Evolutionary conservation across 1,284 basidiomycete genomes (phyloP).

Genomic region (Vanrija pseudolonga): DNA sequence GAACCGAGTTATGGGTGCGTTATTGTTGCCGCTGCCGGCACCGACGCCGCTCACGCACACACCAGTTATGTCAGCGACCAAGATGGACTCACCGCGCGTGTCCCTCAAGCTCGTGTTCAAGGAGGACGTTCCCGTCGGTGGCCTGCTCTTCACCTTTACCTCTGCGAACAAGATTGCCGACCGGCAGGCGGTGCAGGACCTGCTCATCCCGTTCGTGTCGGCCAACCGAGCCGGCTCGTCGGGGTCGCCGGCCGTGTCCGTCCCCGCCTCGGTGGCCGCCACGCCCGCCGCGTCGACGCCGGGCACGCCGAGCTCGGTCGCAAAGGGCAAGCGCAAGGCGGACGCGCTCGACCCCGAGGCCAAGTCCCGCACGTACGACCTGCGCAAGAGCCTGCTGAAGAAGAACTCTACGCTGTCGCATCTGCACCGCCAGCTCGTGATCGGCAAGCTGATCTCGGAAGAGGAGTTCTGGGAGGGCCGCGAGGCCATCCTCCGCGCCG

Average conservation of each 20-base stretch:
- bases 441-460: conserved; percentile 78
- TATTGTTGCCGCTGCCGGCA: not conserved
- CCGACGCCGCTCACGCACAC: not conserved
- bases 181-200: conserved; percentile 42
- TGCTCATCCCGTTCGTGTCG: conserved; percentile 43
- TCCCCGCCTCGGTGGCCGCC: not conserved
- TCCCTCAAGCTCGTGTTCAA: conserved; percentile 45
- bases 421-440: conserved; percentile 80
- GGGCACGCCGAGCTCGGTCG: conserved; percentile 12
- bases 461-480: conserved; percentile 93
- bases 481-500: conserved; percentile 71
- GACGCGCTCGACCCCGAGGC: conserved; percentile 9
- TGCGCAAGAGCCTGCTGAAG: conserved; percentile 67
- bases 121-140: conserved; percentile 43
- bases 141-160: conserved; percentile 46
- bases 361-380: conserved; percentile 51
- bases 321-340: conserved; percentile 13
- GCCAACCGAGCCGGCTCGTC: conserved; percentile 27
- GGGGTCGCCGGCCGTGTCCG: conserved; percentile 4
- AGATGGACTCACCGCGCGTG: conserved; percentile 36
- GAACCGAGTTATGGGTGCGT: conserved; percentile 41
- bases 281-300: conserved; percentile 7
- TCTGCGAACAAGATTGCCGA: conserved; percentile 25
- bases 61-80: conserved; percentile 46
- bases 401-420: conserved; percentile 68